Conservation (phyloP, 768 basidiomycete genomes). For the Daedaleopsis nitida region DNA sequence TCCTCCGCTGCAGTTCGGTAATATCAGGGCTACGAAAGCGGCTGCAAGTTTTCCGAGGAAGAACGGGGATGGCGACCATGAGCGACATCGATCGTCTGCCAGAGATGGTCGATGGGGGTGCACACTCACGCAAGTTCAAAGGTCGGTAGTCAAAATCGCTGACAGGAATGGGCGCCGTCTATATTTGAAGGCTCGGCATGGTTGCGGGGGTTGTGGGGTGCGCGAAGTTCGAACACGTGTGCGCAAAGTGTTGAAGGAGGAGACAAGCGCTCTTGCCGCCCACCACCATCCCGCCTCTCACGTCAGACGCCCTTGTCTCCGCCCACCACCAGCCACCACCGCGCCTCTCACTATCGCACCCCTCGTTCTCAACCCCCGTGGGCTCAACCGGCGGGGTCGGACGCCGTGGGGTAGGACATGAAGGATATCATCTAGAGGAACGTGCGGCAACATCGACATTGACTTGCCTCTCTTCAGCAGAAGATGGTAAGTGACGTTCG, state of each 20-base stretch:
- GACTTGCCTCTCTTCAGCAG: slow-evolving; percentile 54
- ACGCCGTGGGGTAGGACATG: slow-evolving; percentile 37
- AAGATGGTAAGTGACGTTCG: slow-evolving; percentile 53
- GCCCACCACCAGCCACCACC: slow-evolving; percentile 10
- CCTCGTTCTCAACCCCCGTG: background rate
- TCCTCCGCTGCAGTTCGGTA: background rate
- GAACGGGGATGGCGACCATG: slow-evolving; percentile 13
- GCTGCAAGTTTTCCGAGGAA: slow-evolving; percentile 10
- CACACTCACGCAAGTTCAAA: slow-evolving; percentile 30
- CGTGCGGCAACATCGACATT: slow-evolving; percentile 22
- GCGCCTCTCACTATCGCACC: too few species aligned
- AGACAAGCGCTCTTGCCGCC: too few species aligned
- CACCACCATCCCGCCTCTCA: too few species aligned
- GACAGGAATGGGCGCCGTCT: too few species aligned
- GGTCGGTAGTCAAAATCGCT: slow-evolving; percentile 25
- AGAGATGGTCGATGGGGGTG: background rate
- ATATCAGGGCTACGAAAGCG: background rate
- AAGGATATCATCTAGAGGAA: slow-evolving; percentile 69
- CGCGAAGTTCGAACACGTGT: too few species aligned
- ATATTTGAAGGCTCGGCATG: too few species aligned
- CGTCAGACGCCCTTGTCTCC: slow-evolving; percentile 12
- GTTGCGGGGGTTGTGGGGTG: too few species aligned
- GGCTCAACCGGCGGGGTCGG: background rate
- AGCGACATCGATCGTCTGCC: slow-evolving; percentile 4
- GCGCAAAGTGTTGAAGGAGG: too few species aligned